Base-by-base conservation (phyloP, 2,329 filamentous ascomycete species). In the Penicillium sp. region DNA sequence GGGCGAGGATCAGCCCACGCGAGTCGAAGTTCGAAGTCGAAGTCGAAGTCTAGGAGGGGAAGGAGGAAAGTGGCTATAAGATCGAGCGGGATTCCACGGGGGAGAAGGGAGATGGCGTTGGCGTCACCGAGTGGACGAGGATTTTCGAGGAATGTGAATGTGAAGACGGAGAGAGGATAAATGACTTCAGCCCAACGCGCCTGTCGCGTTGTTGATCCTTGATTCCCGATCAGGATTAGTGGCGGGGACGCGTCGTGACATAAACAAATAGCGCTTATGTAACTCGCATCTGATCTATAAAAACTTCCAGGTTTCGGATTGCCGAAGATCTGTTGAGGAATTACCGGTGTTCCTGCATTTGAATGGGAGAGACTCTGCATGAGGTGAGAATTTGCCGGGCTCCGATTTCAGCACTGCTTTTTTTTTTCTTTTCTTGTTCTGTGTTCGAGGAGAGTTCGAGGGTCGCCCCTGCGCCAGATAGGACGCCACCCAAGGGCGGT, bases 171-270 rank as follows among this genome's bases (percentile, higher is more conserved):
- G 19, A 42, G 29, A 39, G 38, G 20, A 43, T 30, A 46, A 37
- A 40, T 41, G 30, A 41, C 17, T 15, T 25, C 17, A 35, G 33
- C 40, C 45, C 42, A 49, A 53, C 57, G 55, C 50, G 48, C 51
- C 31, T 21, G 42, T 48, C 58, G 58, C 57, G 55, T 61, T 57
- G 50, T 57, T 56, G 58, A 58, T 60, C 59, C 55, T 58, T 57
- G 57, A 54, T 46, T 14, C 41, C 29, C 16, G 16, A 44, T 55
- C 17, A n/a, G 51, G 57, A 35, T 51, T 62, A 62, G 58, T 36
- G 48, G 48, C 45, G 50, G 44, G 44, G 48, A 60, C 58, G 57
- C 57, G 57, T 59, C 49, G 43, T 50, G 49, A 50, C 43, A 51
- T 51, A 51, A 51, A 51, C 49, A 51, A 51, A 45, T 42, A 46